Evolutionary conservation across 2,329 filamentous ascomycete genomes (phyloP).

Genomic region (Periconia digitata): DNA sequence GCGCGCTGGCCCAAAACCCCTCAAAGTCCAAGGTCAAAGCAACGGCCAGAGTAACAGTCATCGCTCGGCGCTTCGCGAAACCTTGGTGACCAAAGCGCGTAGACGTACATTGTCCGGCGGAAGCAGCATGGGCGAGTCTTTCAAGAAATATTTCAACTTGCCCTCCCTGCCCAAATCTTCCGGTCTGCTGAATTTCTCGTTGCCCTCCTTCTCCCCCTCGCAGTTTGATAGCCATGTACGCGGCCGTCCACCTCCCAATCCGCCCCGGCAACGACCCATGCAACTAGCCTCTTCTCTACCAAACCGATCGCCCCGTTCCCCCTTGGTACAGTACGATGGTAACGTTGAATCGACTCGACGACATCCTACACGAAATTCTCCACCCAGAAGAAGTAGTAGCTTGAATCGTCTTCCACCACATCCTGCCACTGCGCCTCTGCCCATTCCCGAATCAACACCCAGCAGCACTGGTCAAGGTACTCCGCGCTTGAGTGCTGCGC

Average conservation of each 20-base stretch:
- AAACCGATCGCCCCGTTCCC: slow-evolving; percentile 1
- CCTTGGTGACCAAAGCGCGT: slow-evolving; percentile 36
- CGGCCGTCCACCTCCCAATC: slow-evolving; percentile 11
- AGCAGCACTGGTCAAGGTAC: background rate
- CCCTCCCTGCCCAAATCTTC: slow-evolving; percentile 41
- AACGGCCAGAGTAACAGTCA: slow-evolving; percentile 22
- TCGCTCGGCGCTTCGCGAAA: slow-evolving; percentile 42
- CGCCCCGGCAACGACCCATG: slow-evolving; percentile 11
- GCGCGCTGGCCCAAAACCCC: slow-evolving; percentile 43
- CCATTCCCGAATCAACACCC: background rate
- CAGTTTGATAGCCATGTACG: slow-evolving; percentile 24
- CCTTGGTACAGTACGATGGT: slow-evolving; percentile 28
- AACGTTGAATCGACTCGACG: slow-evolving; percentile 11
- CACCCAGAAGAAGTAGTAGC: slow-evolving; percentile 5
- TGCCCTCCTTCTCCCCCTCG: slow-evolving; percentile 35
- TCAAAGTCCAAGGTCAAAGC: slow-evolving; percentile 29
- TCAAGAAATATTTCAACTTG: slow-evolving; percentile 43
- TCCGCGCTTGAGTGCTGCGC: slow-evolving; percentile 4
- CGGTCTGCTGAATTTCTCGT: slow-evolving; percentile 39
- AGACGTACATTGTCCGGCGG: slow-evolving; percentile 44
- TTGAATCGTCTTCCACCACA: slow-evolving; percentile 11
- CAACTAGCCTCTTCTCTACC: slow-evolving; percentile 19
- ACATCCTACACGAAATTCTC: slow-evolving; percentile 7
- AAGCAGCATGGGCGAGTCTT: slow-evolving; percentile 26
- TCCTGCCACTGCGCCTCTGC: slow-evolving; percentile 14